Evolutionary conservation across 768 basidiomycete genomes (phyloP).

Genomic region (Erythrobasidium yunnanense): DNA sequence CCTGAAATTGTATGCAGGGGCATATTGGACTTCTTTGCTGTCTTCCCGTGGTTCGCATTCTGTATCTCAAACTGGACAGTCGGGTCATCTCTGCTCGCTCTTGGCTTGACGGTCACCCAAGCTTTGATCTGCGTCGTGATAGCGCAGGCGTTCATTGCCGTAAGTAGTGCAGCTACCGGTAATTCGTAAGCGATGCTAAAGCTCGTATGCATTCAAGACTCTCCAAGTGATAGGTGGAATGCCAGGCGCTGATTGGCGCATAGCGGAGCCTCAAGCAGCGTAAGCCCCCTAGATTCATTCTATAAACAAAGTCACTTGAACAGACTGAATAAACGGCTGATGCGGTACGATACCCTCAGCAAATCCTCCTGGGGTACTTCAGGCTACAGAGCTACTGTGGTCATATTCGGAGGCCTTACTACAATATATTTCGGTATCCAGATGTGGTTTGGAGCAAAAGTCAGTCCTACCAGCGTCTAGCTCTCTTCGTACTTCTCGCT

Average conservation of each 20-base stretch:
- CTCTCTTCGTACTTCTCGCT: no score
- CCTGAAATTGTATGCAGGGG: conserved; percentile 30
- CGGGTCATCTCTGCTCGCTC: conserved; percentile 35
- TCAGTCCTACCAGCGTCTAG: not conserved
- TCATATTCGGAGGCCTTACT: not conserved
- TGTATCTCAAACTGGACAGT: conserved; percentile 37
- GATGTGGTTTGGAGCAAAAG: not conserved
- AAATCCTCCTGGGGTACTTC: not conserved
- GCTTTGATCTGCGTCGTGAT: conserved; percentile 28
- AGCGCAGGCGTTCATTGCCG: not conserved
- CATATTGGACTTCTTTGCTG: conserved; percentile 35
- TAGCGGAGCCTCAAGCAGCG: not conserved
- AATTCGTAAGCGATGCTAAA: no score
- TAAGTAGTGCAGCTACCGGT: no score
- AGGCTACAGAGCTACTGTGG: not conserved
- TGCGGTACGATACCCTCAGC: no score
- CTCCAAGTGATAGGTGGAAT: not conserved
- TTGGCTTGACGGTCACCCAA: conserved; percentile 36
- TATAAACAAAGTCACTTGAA: no score
- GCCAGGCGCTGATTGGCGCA: not conserved
- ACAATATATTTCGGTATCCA: not conserved
- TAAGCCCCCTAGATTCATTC: no score
- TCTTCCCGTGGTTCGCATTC: conserved; percentile 34
- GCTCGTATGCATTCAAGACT: no score
- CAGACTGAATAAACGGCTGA: no score